Conservation (phyloP, 129 eudicot species). For the Saposhnikovia divaricata region DNA sequence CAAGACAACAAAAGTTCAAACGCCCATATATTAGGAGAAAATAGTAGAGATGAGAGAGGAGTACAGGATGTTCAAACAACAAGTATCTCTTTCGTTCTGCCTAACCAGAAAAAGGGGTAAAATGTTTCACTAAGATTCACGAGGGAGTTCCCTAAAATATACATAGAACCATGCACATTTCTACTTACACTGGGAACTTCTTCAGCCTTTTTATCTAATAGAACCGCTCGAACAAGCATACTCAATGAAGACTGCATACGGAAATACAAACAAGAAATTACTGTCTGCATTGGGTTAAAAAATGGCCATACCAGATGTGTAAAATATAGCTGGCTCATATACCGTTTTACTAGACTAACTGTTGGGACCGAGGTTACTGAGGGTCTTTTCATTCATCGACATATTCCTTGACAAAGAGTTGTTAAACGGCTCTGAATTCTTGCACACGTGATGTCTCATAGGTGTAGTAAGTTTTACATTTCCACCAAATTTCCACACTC, state of each 20-base stretch:
- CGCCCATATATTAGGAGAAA: too few species aligned
- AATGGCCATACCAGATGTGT: background rate
- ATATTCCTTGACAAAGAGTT: constrained; percentile 51
- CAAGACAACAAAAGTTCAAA: too few species aligned
- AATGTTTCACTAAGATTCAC: background rate
- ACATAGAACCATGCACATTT: background rate
- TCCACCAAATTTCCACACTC: constrained; percentile 88
- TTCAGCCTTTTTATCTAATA: constrained; percentile 82
- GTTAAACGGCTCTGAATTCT: constrained; percentile 79
- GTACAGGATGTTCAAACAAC: background rate
- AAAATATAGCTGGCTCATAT: constrained; percentile 4
- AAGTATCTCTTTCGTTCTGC: background rate
- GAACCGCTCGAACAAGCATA: constrained; percentile 67
- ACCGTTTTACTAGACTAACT: constrained; percentile 54
- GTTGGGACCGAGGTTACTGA: constrained; percentile 32
- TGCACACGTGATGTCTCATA: constrained; percentile 65
- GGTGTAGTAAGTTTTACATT: constrained; percentile 49
- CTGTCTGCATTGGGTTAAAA: too few species aligned
- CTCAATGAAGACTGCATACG: constrained; percentile 68
- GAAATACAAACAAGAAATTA: constrained; percentile 18
- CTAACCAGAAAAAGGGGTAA: background rate
- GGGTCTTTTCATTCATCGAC: constrained; percentile 42
- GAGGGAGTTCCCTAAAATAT: background rate
- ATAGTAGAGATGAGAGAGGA: background rate
- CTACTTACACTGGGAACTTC: constrained; percentile 84